Evolutionary conservation across 78 protist species (phyloP).

Genomic region (Anaeramoeba flamelloides): DNA sequence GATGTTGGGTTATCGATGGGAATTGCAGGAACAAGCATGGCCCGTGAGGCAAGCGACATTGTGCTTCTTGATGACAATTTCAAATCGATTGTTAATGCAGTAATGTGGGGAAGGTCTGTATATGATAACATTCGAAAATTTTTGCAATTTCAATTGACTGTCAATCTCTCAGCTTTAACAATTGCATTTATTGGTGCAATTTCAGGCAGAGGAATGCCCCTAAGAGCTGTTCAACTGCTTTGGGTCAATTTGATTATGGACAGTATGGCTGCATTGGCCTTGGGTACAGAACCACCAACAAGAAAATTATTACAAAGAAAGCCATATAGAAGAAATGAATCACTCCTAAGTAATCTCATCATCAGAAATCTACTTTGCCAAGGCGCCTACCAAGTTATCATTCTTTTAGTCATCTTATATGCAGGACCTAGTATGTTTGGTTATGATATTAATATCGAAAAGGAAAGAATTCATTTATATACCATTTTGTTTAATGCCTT

Average conservation of each 20-base stretch:
- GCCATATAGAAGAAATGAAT: conserved; percentile 35
- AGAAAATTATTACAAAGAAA: conserved; percentile 46
- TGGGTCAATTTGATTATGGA: conserved; percentile 84
- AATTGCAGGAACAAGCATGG: conserved; percentile 74
- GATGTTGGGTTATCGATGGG: conserved; percentile 56
- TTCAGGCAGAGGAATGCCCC: conserved; percentile 26
- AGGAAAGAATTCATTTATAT: no score
- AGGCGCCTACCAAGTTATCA: conserved; percentile 24
- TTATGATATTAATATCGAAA: no score
- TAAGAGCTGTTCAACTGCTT: conserved; percentile 74
- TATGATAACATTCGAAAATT: conserved; percentile 26
- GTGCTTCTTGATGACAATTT: conserved; percentile 84
- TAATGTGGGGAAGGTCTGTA: conserved; percentile 89
- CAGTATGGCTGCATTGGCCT: conserved; percentile 71
- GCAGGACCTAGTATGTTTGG: no score
- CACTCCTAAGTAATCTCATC: conserved; percentile 40
- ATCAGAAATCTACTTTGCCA: conserved; percentile 53
- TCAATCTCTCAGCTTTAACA: conserved; percentile 27
- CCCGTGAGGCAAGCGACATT: conserved; percentile 64
- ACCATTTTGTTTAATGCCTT: no score
- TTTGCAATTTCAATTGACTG: conserved; percentile 52
- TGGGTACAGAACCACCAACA: conserved; percentile 68
- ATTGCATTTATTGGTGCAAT: conserved; percentile 47
- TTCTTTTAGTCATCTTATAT: conserved; percentile 1
- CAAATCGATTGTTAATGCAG: conserved; percentile 62